A percentile compares a stretch with the other conserved stretches of the same genome.
These are phyloP conservation scores for Gleditsia sinensis DNA, from an alignment of 306 rosid genomes.

Conservation along the genomic window DNA sequence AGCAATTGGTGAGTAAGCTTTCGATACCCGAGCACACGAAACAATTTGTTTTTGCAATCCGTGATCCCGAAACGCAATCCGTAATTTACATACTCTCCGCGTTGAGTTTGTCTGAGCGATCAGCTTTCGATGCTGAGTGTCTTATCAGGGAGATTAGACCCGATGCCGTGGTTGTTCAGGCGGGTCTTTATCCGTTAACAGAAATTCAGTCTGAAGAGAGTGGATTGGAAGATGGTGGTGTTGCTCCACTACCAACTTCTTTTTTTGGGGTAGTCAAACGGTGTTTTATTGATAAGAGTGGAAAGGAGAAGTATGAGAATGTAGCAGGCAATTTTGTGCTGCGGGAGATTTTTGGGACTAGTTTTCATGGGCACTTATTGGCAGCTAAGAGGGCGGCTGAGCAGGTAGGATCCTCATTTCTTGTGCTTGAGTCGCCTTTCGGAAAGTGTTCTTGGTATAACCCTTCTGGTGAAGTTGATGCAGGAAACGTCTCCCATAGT, in stretches of 20 bases:
- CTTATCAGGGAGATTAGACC: conserved; percentile 65
- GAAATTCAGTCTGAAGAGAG: conserved; percentile 44
- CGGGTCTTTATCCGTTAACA: conserved; percentile 37
- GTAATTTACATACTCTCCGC: conserved; percentile 68
- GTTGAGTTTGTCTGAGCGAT: conserved; percentile 64
- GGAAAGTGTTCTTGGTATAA: conserved; percentile 37
- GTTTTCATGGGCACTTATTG: conserved; percentile 68
- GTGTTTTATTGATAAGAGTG: conserved; percentile 65
- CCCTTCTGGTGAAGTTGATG: conserved; percentile 38
- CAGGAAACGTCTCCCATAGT: conserved; percentile 40
- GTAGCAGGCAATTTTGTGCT: conserved; percentile 62
- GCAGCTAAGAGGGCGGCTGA: conserved; percentile 69
- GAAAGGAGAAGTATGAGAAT: conserved; percentile 63
- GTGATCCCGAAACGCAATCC: conserved; percentile 58
- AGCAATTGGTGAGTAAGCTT: conserved; percentile 57
- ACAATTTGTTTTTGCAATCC: conserved; percentile 66
- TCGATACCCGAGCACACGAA: conserved; percentile 60
- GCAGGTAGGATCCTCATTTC: conserved; percentile 62
- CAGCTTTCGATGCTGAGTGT: conserved; percentile 55
- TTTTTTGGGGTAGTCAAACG: conserved; percentile 64
- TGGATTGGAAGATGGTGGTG: conserved; percentile 19
- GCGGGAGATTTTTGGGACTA: conserved; percentile 69
- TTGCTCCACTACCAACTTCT: conserved; percentile 59
- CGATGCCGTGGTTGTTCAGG: conserved; percentile 73
- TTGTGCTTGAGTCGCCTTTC: conserved; percentile 56